Evolutionary conservation across 352 stramenopile genomes (phyloP).

Genomic region (Pythium phragmiticola): DNA sequence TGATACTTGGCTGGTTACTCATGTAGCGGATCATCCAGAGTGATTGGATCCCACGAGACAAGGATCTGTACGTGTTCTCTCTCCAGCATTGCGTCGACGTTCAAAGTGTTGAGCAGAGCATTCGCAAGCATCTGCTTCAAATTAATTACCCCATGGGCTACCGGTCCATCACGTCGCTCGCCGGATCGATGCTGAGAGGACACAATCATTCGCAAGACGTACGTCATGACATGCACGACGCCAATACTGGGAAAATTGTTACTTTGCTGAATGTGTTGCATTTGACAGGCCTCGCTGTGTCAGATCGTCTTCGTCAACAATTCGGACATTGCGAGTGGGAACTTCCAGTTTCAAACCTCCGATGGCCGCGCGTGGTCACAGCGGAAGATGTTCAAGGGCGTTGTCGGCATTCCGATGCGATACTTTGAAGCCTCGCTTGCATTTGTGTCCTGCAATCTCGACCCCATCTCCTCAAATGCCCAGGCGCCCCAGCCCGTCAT

Average conservation of each 20-base stretch:
- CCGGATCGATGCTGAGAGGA: constrained; percentile 53
- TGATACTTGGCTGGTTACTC: background rate
- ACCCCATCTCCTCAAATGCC: constrained; percentile 26
- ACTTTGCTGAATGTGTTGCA: constrained; percentile 3
- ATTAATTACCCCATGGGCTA: constrained; percentile 83
- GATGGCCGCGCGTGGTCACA: constrained; percentile 76
- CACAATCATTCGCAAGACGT: constrained; percentile 55
- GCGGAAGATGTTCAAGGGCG: constrained; percentile 71
- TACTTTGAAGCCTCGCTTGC: constrained; percentile 86
- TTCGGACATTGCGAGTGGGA: constrained; percentile 75
- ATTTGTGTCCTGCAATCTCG: constrained; percentile 81
- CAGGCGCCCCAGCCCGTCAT: constrained; percentile 30
- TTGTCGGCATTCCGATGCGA: constrained; percentile 75
- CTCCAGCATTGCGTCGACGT: constrained; percentile 74
- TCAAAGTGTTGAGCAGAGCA: constrained; percentile 60
- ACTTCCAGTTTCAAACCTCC: constrained; percentile 66
- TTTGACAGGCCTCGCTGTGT: constrained; percentile 55
- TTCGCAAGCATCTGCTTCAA: constrained; percentile 67
- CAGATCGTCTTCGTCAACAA: constrained; percentile 88
- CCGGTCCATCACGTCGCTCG: constrained; percentile 76
- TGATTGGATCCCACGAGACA: constrained; percentile 70
- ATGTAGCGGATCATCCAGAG: constrained; percentile 22
- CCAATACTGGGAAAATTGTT: constrained; percentile 1
- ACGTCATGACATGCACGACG: constrained; percentile 20
- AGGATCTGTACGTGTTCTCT: constrained; percentile 85